Evolutionary conservation across 208 protist species (phyloP).

Genomic region (Lotmaria passim): DNA sequence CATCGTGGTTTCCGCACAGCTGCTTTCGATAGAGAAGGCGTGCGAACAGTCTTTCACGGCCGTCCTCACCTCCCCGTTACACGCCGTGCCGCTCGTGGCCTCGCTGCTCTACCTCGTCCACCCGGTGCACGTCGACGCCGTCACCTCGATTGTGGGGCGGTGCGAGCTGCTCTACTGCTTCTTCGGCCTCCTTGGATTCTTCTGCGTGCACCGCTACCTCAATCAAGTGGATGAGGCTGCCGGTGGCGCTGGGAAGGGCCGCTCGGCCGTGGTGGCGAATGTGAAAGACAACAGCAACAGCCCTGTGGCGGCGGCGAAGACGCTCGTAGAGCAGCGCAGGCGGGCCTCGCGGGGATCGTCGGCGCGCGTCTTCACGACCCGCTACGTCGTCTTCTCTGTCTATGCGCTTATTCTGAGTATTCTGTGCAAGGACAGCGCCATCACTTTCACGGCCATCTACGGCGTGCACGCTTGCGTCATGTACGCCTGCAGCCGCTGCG

Average conservation of each 20-base stretch:
- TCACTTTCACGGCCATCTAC: conserved; percentile 71
- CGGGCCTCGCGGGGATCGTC: neutral
- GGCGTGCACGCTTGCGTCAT: conserved; percentile 54
- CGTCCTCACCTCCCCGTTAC: conserved; percentile 19
- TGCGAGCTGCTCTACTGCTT: conserved; percentile 77
- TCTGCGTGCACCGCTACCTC: conserved; percentile 40
- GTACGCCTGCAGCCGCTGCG: conserved; percentile 31
- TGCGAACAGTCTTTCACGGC: conserved; percentile 2
- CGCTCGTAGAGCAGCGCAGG: neutral
- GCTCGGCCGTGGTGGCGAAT: neutral
- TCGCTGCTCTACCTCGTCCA: conserved; percentile 77
- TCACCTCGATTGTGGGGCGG: conserved; percentile 82
- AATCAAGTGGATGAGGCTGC: conserved; percentile 20
- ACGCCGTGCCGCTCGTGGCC: conserved; percentile 40
- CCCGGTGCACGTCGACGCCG: conserved; percentile 89
- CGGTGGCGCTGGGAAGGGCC: too few relatives aligned
- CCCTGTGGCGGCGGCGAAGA: neutral
- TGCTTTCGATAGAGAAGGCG: neutral
- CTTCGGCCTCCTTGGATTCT: conserved; percentile 62
- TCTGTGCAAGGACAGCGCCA: conserved; percentile 79
- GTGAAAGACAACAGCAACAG: neutral
- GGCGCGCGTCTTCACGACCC: conserved; percentile 22
- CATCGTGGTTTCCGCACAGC: neutral
- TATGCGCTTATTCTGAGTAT: conserved; percentile 28
- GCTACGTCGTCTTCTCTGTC: conserved; percentile 44